Evolutionary conservation across 345 rosid species (phyloP), one percentile per base, ranked within the genome.

Genomic region (Iberis pinnata): DNA sequence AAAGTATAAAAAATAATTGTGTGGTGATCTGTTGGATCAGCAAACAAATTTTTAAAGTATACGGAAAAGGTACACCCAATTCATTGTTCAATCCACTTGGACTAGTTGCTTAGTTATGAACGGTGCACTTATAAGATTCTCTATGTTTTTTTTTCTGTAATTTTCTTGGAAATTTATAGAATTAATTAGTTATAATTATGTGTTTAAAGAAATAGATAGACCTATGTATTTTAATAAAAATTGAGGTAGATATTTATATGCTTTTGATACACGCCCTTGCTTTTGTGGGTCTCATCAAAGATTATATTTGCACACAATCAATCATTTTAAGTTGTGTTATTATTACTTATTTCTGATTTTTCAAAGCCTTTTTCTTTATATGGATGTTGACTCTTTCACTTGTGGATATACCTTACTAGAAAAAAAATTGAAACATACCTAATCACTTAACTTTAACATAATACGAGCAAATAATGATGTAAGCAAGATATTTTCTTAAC

Each of bases 211-310:
- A n/a, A n/a, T n/a, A n/a, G n/a, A n/a, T n/a, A n/a, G n/a, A n/a
- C n/a, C n/a, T 50, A 31, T 13, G 6, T 7, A 18, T 62, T 24
- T 16, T 50, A n/a, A n/a, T 12, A 9, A 12, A 32, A 36, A n/a
- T 53, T 11, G 14, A 45, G 24, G 31, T 56, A 56, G 62, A 65
- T 65, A 64, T 64, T 55, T 40, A 47, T 47, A 47, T 49, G 17
- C 63, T 56, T 56, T 65, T 56, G 38, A 49, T 65, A 49, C 39
- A 65, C 32, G 29, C 52, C 70, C 63, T 49, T 56, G 29, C 58
- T 65, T 64, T 65, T 41, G 58, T 42, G 63, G 63, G 43, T 32
- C 63, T 13, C 41, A 48, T 49, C 29, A 13, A 32, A 33, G 58
- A 65, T 56, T 17, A 43, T 12, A 48, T 22, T 35, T 64, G 37